Evolutionary conservation across 768 basidiomycete species (phyloP).

Genomic region (Mrakia blollopis): DNA sequence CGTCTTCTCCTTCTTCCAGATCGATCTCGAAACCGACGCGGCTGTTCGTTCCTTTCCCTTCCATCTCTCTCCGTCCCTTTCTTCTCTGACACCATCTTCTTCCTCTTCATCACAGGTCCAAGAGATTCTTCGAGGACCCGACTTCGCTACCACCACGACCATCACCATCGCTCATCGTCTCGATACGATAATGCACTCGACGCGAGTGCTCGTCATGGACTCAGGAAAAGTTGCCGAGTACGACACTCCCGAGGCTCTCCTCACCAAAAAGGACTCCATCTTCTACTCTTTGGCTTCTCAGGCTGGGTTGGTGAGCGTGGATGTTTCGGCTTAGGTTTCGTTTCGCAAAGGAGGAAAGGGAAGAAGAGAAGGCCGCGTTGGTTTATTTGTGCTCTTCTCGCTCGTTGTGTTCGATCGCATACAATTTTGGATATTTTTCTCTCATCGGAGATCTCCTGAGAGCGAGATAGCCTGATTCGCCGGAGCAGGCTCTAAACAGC

Average conservation of each 20-base stretch:
- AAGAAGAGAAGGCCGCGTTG: not conserved
- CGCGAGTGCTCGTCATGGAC: conserved; percentile 75
- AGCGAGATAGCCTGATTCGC: too few species aligned
- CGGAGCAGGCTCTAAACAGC: too few species aligned
- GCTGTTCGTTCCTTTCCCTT: not conserved
- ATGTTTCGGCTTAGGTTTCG: not conserved
- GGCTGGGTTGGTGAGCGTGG: conserved; percentile 25
- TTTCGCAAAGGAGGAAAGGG: not conserved
- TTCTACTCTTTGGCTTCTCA: conserved; percentile 36
- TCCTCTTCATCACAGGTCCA: conserved; percentile 47
- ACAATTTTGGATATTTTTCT: too few species aligned
- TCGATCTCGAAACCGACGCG: conserved; percentile 79
- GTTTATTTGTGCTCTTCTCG: too few species aligned
- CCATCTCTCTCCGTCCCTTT: not conserved
- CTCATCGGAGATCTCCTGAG: too few species aligned
- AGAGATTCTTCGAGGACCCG: conserved; percentile 72
- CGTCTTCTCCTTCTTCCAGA: conserved; percentile 58
- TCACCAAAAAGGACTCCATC: conserved; percentile 50
- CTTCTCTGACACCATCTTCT: not conserved
- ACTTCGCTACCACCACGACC: conserved; percentile 73
- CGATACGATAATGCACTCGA: conserved; percentile 66
- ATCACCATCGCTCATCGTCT: conserved; percentile 66
- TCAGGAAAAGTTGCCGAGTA: conserved; percentile 77
- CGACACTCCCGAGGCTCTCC: conserved; percentile 62
- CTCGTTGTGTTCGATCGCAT: too few species aligned